Base-by-base conservation (phyloP, 148 eudicot genomes). In the Rhododendron ovatum region DNA sequence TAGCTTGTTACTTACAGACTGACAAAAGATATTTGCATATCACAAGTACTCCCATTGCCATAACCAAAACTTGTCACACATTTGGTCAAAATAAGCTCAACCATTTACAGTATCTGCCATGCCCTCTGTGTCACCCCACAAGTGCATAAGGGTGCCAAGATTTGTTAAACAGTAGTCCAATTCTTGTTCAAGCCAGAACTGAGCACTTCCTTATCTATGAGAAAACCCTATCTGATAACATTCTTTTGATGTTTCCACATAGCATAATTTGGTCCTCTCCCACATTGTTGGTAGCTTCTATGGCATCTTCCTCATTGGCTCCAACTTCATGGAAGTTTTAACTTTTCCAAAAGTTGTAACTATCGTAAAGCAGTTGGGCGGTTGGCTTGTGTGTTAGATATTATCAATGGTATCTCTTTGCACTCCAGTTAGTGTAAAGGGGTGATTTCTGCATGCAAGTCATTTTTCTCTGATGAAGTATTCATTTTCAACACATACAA, bases 1-100 rank as follows among this genome's bases (percentile, higher is more conserved):
- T 82, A 80, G 82, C 33, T 51, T 59, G 55, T 71, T 80, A 80
- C 67, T 9, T 24, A 81, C 15, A 41, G 47, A 69, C 84, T 57
- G 45, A 82, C 14, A 14, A 53, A 39, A 41, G 35, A 41, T 15
- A 82, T 82, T 76, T 41, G 33, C 71, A 73, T 47, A 80, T 61
- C 28, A 71, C 8, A 50, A 45, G 15, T 41, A 51, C 73, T 55
- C n/a, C 48, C 22, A 75, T 43, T 45, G 30, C 51, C 81, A 78
- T 78, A 78, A 78, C 51, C 28, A 41, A 43, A 45, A 26, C 48
- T 78, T 17, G 51, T 78, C 53, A 45, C 17, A 45, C 81, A 78
- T 41, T 22, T 15, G 10, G n/a, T 20, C 24, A 39, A 76, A 20
- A 76, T 39, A 74, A 35, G 4, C n/a, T 18, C 24, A 39, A 76